Conservation (phyloP, 1,284 basidiomycete species). For the Papiliotrema flavescens region DNA sequence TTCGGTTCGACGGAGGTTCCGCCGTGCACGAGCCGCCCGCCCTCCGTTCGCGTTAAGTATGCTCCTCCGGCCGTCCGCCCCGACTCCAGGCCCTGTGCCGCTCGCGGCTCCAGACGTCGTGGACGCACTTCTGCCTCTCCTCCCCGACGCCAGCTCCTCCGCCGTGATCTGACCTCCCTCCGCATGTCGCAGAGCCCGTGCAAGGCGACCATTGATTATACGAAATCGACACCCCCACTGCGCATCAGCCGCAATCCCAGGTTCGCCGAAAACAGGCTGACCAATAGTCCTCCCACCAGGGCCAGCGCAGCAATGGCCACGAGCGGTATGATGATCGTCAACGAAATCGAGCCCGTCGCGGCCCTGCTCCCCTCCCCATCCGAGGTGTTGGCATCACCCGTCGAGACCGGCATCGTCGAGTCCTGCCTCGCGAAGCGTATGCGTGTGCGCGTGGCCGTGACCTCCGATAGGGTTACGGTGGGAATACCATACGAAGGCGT, state of each 20-base stretch:
- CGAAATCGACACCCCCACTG: not conserved
- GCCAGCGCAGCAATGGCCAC: too few species aligned
- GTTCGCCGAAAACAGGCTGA: not conserved
- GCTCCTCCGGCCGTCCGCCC: not conserved
- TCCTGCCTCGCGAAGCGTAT: too few species aligned
- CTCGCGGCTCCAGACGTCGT: not conserved
- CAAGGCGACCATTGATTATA: not conserved
- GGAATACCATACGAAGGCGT: too few species aligned
- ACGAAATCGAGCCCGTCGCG: too few species aligned
- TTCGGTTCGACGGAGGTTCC: conserved; percentile 27
- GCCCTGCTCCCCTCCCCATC: too few species aligned
- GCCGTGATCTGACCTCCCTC: not conserved
- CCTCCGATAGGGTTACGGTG: too few species aligned
- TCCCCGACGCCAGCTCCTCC: not conserved
- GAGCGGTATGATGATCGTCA: too few species aligned
- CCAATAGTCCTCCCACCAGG: too few species aligned
- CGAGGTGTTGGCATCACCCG: too few species aligned
- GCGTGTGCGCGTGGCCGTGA: too few species aligned
- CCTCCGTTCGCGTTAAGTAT: not conserved
- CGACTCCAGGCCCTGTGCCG: not conserved
- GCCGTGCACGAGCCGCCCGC: conserved; percentile 6
- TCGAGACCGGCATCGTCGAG: too few species aligned
- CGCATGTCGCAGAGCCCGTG: too few species aligned
- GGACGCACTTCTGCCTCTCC: not conserved
- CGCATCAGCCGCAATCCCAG: not conserved